Evolutionary conservation across 164 flowering plant species (phyloP).

Genomic region (Liriodendron chinense): DNA sequence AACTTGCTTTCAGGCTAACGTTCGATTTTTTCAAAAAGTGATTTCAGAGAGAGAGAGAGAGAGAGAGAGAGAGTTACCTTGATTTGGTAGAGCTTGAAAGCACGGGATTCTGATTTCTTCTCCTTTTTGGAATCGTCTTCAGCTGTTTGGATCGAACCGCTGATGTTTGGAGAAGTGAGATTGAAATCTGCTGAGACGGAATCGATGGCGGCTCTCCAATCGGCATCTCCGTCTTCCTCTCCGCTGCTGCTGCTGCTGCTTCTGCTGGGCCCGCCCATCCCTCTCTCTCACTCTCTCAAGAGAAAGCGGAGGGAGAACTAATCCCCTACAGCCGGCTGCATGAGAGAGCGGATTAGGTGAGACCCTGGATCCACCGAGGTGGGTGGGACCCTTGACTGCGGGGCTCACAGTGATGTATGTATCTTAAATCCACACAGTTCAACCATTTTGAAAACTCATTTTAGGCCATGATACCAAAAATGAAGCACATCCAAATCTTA

Average conservation of each 20-base stretch:
- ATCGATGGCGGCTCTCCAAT: conserved; percentile 75
- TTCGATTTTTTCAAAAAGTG: too few relatives aligned
- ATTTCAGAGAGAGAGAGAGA: neutral
- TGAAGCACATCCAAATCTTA: too few relatives aligned
- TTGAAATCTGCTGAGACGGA: conserved; percentile 40
- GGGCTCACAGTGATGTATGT: too few relatives aligned
- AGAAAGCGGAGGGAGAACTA: too few relatives aligned
- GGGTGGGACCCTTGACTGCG: too few relatives aligned
- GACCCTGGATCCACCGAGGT: too few relatives aligned
- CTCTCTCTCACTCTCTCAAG: neutral
- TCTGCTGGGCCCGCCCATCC: conserved; percentile 23
- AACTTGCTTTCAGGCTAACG: too few relatives aligned
- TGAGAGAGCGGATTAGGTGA: too few relatives aligned
- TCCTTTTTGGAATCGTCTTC: conserved; percentile 10
- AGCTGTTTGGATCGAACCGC: neutral
- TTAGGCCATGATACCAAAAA: too few relatives aligned
- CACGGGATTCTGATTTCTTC: conserved; percentile 23
- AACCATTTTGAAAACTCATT: too few relatives aligned
- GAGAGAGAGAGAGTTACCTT: conserved; percentile 42
- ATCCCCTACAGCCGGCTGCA: too few relatives aligned
- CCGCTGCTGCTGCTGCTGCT: conserved; percentile 73
- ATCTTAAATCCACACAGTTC: too few relatives aligned
- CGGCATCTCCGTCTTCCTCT: conserved; percentile 82
- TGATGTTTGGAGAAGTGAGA: neutral
- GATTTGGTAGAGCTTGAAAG: conserved; percentile 61